A percentile compares a stretch with the other conserved stretches of the same genome.
These are phyloP conservation scores for Nicotiana benthamiana DNA, from an alignment of 257 asterid genomes.

Conservation along the genomic window DNA sequence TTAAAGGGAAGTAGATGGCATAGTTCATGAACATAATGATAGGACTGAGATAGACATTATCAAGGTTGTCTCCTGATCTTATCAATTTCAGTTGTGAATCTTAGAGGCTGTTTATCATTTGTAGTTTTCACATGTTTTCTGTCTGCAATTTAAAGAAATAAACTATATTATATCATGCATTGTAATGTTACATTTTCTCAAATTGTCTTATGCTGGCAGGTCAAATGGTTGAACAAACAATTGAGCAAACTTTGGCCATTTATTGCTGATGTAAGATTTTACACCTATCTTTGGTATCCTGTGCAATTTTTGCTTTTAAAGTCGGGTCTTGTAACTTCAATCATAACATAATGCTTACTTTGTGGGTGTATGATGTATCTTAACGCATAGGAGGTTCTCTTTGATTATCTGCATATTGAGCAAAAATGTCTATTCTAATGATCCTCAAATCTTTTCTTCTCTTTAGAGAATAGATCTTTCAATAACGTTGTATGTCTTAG, in stretches of 20 bases:
- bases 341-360: background rate
- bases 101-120: background rate
- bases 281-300: background rate
- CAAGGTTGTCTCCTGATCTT: background rate
- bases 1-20: background rate
- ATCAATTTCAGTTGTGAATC: background rate
- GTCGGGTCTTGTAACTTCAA: background rate
- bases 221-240: conserved; percentile 95
- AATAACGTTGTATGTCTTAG: background rate
- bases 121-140: background rate
- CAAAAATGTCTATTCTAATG: background rate
- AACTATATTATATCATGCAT: background rate
- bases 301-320: background rate
- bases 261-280: conserved; percentile 84
- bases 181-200: background rate
- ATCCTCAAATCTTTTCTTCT: background rate
- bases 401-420: background rate
- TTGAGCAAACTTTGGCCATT: conserved; percentile 90
- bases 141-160: background rate
- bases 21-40: background rate
- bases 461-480: background rate
- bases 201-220: conserved; percentile 40
- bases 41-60: background rate
- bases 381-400: background rate
- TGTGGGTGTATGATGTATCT: background rate